Evolutionary conservation across 768 basidiomycete genomes (phyloP), one percentile per base, ranked within the genome.

Genomic region (Boletus tomentosulus): DNA sequence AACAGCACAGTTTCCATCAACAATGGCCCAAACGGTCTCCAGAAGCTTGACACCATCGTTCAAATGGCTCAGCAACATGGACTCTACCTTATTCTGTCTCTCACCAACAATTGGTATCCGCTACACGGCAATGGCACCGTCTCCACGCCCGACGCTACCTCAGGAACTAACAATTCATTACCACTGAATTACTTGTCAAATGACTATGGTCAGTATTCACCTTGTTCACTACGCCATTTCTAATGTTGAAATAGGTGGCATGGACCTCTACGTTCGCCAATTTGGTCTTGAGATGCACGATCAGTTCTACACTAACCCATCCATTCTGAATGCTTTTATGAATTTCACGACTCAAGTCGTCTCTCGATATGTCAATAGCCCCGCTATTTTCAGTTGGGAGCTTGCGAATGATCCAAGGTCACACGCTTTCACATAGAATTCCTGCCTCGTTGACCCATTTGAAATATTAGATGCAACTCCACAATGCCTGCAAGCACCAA

Each of bases 341-440:
- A 81, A 86, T 56, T 86, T 81, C 54, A 80, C 82, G 7, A 71
- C 70, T 9, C 73, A 78, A 37, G 62, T 87, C 22, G 80, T 83
- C 10, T 69, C 74, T 16, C 82, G 85, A 48, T 85, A 85, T 58
- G 71, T 71, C 15, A 75, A 82, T 47, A 76, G 74, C 48, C 67
- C 84, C 3, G 68, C 75, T n/a, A 62, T 86, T 50, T 75, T 86
- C 55, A 61, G 37, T 50, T 83, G 81, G 80, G 85, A 87, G 62
- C 58, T 85, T 57, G 85, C 83, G 19, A 87, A 87, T 62, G 85
- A 87, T 59, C 74, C 84, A 9, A 79, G 82, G 81, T 84, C 50
- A 48, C 57, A 49, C 33, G 6, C 25, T 39, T 11, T n/a, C 41
- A 7, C 12, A 3, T 33, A 10, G 4, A n/a, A 16, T 5, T 39